phyloP scores from a whole-genome alignment of 169 alveolate species.

The Plasmodium vivax region DNA sequence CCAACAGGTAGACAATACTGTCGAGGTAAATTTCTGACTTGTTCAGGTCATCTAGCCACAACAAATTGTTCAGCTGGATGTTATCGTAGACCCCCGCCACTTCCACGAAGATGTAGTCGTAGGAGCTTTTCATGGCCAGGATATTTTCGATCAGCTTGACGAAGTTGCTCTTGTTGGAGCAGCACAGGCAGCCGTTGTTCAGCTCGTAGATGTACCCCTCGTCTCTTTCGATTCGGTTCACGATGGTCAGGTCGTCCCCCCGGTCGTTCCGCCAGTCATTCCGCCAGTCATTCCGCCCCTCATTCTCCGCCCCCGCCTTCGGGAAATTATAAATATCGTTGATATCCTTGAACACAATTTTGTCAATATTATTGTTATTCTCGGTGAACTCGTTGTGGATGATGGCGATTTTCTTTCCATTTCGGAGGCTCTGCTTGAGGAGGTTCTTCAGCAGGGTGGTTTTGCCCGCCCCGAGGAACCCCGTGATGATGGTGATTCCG shows the following conservation, averaged over 20 bases:
- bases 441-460: constrained; percentile 70
- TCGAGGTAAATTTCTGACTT: constrained; percentile 66
- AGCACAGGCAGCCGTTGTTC: constrained; percentile 72
- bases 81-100: constrained; percentile 70
- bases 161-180: constrained; percentile 73
- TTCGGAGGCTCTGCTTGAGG: constrained; percentile 31
- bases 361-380: constrained; percentile 61
- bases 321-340: constrained; percentile 73
- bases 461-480: constrained; percentile 72
- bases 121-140: constrained; percentile 31
- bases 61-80: constrained; percentile 46
- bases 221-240: constrained; percentile 56
- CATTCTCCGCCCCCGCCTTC: not conserved
- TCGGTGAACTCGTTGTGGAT: constrained; percentile 75
- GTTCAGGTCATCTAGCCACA: constrained; percentile 73
- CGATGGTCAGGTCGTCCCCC: constrained; percentile 4
- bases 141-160: constrained; percentile 65
- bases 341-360: constrained; percentile 69
- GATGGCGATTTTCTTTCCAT: constrained; percentile 61
- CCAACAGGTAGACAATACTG: constrained; percentile 57
- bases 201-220: constrained; percentile 73
- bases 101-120: constrained; percentile 69
- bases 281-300: no score
- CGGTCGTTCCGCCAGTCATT: not conserved
- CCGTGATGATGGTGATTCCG: constrained; percentile 73